Conservation (phyloP, 169 alveolate genomes). For the Miamiensis avidus region DNA sequence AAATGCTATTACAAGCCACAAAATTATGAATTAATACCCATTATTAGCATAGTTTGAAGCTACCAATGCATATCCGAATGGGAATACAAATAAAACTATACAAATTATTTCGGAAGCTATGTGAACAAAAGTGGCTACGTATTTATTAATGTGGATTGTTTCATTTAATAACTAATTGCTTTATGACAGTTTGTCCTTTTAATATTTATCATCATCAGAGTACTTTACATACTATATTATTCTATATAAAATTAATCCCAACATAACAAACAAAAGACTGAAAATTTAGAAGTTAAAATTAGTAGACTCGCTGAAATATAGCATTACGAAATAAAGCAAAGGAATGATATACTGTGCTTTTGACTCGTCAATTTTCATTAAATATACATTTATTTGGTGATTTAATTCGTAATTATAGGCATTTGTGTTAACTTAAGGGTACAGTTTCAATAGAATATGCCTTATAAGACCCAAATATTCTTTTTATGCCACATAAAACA, state of each 20-base stretch:
- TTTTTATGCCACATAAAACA: not conserved
- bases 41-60: not conserved
- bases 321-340: not conserved
- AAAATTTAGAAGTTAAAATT: too few species aligned
- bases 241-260: too few species aligned
- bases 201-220: too few species aligned
- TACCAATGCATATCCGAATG: not conserved
- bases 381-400: not conserved
- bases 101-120: not conserved
- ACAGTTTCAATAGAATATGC: too few species aligned
- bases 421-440: not conserved
- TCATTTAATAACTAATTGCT: not conserved
- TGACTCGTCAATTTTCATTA: not conserved
- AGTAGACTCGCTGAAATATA: too few species aligned
- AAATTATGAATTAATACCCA: slow-evolving; percentile 11
- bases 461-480: not conserved
- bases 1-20: slow-evolving; percentile 47
- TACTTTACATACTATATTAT: too few species aligned
- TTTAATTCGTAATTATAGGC: not conserved
- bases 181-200: not conserved
- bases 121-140: not conserved
- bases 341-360: not conserved
- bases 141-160: not conserved
- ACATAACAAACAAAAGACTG: too few species aligned
- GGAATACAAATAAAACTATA: not conserved